These are phyloP conservation scores for Aureobasidium musti DNA, from an alignment of 2,329 filamentous ascomycete genomes.

Conservation along the genomic window DNA sequence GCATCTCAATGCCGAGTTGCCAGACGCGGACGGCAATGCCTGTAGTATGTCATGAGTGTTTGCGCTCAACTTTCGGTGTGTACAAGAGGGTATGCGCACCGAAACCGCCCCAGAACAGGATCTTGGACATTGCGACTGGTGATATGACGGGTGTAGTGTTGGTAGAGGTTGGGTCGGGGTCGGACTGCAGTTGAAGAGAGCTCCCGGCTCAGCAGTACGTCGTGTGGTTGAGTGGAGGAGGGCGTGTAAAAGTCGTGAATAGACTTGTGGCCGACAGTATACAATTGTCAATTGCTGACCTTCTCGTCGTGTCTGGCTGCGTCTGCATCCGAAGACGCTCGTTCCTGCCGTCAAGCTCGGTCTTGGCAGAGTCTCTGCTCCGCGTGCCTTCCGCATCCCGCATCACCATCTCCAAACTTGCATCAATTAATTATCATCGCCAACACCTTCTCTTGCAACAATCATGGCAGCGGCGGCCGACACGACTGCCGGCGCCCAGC, in stretches of 20 bases:
- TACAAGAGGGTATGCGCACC: conserved; percentile 55
- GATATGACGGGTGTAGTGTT: conserved; percentile 8
- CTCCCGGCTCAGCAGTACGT: conserved; percentile 18
- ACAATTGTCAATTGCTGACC: conserved; percentile 6
- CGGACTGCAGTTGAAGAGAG: conserved; percentile 6
- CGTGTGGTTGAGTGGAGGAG: neutral
- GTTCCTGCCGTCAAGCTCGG: conserved; percentile 23
- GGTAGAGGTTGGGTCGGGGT: neutral
- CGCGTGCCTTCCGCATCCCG: conserved; percentile 6
- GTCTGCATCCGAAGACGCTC: conserved; percentile 5
- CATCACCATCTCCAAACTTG: neutral
- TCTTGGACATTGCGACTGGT: conserved; percentile 45
- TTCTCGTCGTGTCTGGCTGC: conserved; percentile 16
- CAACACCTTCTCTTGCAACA: neutral
- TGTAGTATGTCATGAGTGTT: conserved; percentile 46
- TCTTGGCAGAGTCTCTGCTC: conserved; percentile 27
- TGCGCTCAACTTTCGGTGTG: neutral
- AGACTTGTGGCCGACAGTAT: neutral
- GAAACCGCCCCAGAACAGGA: conserved; percentile 87
- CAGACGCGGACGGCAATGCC: conserved; percentile 89
- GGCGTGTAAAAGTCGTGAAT: neutral
- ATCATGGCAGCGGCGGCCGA: conserved; percentile 32
- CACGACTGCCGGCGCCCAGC: conserved; percentile 11
- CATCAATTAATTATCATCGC: too few relatives aligned
- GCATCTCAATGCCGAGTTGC: conserved; percentile 99